Evolutionary conservation across 169 alveolate species (phyloP), one percentile per base, ranked within the genome.

Genomic region (Plasmodium yoelii): DNA sequence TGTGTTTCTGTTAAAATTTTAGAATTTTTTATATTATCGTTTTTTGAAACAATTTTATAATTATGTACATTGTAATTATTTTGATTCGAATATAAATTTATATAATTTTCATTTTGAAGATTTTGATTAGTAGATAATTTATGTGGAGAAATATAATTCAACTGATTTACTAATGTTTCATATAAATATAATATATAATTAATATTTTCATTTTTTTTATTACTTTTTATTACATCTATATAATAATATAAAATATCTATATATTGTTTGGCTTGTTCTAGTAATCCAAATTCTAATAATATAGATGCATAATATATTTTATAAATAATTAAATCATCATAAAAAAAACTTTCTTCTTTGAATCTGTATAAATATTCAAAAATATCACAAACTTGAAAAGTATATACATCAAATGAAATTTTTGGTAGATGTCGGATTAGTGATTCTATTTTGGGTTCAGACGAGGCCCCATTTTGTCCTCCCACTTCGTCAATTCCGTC

Each of bases 221-320:
- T 64, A 7, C 86, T 84, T 69, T 61, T 56, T 13, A 84, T 84
- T 28, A 84, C 91, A 84, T 84, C 91, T 19, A 84, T 72, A 22
- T 84, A 84, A 39, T 84, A 84, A 61, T 34, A 46, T 57, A 69
- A 26, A 10, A 84, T 68, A 8, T 84, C 74, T 42, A 84, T 46
- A 10, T 84, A 84, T 28, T 57, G 68, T 69, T 64, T 55, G 24
- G 91, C 91, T 51, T 69, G 84, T 0, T 15, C 49, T 26, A 84
- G 70, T 7, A 84, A 19, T 15, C 91, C 91, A n/a, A 22, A 56
- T 24, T 84, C 91, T 46, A 84, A 53, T 18, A 84, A 39, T 7
- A 55, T 69, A 18, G 13, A 69, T 12, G 87, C 44, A 61, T 84
- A 84, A 5, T 44, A 18, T 24, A 84, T 84, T 68, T 84, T 84